These are phyloP conservation scores for Willaertia magna DNA, from an alignment of 208 protist species.

Conservation along the genomic window DNA sequence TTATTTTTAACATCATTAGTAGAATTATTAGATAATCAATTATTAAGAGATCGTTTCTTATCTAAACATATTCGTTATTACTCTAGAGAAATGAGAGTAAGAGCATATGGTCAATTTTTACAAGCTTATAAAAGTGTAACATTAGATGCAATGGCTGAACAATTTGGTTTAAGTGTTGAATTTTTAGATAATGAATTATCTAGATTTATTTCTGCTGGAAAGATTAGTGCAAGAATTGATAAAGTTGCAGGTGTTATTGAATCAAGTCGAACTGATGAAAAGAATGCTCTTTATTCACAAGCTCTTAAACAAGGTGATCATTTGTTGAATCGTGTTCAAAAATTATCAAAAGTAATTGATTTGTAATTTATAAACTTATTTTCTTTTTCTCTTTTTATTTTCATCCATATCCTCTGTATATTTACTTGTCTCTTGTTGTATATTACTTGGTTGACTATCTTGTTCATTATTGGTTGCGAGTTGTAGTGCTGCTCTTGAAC, in stretches of 20 bases:
- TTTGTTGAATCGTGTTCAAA: slow-evolving; percentile 94
- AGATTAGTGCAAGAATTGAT: slow-evolving; percentile 92
- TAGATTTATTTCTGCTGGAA: slow-evolving; percentile 86
- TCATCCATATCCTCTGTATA: neutral
- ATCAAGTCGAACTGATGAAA: slow-evolving; percentile 84
- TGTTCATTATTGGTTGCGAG: neutral
- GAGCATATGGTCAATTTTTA: slow-evolving; percentile 94
- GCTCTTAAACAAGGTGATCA: slow-evolving; percentile 90
- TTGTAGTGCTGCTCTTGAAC: no score
- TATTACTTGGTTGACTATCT: neutral
- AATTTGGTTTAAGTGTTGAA: slow-evolving; percentile 74
- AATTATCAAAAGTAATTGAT: slow-evolving; percentile 90
- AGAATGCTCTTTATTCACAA: slow-evolving; percentile 87
- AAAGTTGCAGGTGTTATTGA: slow-evolving; percentile 86
- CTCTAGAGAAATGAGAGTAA: slow-evolving; percentile 85
- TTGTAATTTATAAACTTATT: slow-evolving; percentile 36
- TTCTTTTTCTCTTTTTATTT: neutral
- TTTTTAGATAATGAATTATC: slow-evolving; percentile 82
- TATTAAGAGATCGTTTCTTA: slow-evolving; percentile 76
- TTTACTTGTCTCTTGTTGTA: neutral
- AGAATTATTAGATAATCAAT: slow-evolving; percentile 59
- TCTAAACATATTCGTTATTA: slow-evolving; percentile 82
- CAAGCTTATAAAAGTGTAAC: slow-evolving; percentile 93
- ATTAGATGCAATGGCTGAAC: slow-evolving; percentile 78
- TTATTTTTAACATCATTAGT: slow-evolving; percentile 77